Evolutionary conservation across 2,329 filamentous ascomycete species (phyloP).

Genomic region (Xylaria digitata): DNA sequence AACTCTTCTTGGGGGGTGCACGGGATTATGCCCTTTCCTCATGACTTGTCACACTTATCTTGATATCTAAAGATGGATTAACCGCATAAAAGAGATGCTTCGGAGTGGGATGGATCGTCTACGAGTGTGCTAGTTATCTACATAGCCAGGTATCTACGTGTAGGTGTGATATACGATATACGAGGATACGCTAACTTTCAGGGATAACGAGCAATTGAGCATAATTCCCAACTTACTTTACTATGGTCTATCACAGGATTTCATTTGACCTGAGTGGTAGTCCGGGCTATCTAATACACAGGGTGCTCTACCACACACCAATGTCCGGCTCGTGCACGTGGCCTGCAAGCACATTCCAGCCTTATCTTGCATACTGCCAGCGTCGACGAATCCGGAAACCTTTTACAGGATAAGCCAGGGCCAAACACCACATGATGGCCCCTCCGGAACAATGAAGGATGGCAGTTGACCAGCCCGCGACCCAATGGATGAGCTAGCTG

Average conservation of each 20-base stretch:
- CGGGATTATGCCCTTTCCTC: no score
- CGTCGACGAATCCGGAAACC: conserved; percentile 44
- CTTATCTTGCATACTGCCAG: conserved; percentile 34
- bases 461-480: conserved; percentile 27
- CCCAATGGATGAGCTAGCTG: conserved; percentile 18
- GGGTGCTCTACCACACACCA: conserved; percentile 31
- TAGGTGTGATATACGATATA: background rate
- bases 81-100: background rate
- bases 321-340: conserved; percentile 31
- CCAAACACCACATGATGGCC: conserved; percentile 43
- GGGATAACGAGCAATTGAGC: background rate
- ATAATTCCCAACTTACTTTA: background rate
- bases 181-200: background rate
- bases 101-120: background rate
- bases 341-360: conserved; percentile 36
- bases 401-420: conserved; percentile 27
- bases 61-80: no score
- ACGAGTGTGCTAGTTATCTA: background rate
- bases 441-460: conserved; percentile 13
- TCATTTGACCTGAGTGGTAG: background rate
- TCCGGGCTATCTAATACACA: conserved; percentile 3
- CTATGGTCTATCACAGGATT: background rate
- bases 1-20: background rate
- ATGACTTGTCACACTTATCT: no score
- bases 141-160: no score